Evolutionary conservation across 2,329 filamentous ascomycete species (phyloP), one percentile per base, ranked within the genome.

Genomic region (Colletotrichum sidae): DNA sequence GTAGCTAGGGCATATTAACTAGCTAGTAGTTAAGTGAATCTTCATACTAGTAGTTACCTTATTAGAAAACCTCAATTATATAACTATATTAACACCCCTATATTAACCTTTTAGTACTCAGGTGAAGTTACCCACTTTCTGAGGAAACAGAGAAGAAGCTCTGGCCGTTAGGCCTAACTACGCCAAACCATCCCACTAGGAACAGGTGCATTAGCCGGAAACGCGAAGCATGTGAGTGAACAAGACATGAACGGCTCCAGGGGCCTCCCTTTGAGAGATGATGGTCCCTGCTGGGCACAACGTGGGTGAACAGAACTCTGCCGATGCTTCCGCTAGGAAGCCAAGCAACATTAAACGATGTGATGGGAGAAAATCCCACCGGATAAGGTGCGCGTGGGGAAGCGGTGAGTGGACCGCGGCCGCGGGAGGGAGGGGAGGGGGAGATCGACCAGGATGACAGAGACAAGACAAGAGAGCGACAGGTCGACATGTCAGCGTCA

Each of bases 301-400:
- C 61, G 56, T 44, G 56, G 56, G 39, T 34, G n/a, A 38, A 10
- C 46, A 42, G 39, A 65, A 52, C 57, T 61, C 58, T 55, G 62
- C 46, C 10, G 51, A 61, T 61, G 13, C 41, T 54, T 39, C 33
- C 49, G 8, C 9, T 37, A 25, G 15, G n/a, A 6, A 42, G 37
- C 39, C n/a, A 49, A 47, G 39, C 6, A 55, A 52, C 12, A 61
- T 51, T 61, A 46, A 61, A 61, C 45, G 51, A 61, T 51, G 42
- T 41, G 50, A 25, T 34, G 12, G 25, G 13, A n/a, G 56, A 33
- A 13, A 17, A 52, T 34, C 25, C 25, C 25, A 25, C 25, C 3
- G 25, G 25, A 25, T 5, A 25, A 25, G 25, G 4, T 25, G 25
- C 25, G 25, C 25, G 25, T 35, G 13, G 49, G 51, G 45, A 11